Evolutionary conservation across 257 asterid species (phyloP).

Genomic region (Solanum ahanhuiri): DNA sequence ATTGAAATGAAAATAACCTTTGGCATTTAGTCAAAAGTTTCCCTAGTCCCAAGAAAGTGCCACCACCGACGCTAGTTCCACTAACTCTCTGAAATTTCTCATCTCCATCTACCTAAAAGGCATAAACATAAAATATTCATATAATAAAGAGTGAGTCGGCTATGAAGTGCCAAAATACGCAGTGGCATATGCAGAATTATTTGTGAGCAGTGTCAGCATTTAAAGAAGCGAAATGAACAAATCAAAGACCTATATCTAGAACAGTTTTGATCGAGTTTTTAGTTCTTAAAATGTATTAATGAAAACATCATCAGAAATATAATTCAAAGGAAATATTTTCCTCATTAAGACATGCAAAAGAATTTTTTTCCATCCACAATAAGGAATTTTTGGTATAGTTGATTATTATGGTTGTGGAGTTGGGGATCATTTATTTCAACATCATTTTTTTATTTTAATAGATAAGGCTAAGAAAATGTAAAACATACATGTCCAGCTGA

Average conservation of each 20-base stretch:
- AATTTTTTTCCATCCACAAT: neutral
- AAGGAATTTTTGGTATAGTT: neutral
- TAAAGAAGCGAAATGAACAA: neutral
- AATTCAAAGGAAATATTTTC: neutral
- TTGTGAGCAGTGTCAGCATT: neutral
- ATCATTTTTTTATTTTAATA: neutral
- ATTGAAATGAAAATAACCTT: conserved; percentile 39
- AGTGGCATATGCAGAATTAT: neutral
- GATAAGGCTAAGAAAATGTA: neutral
- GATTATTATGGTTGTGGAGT: neutral
- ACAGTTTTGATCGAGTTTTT: neutral
- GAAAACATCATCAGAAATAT: neutral
- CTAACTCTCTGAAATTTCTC: conserved; percentile 73
- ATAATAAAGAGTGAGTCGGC: neutral
- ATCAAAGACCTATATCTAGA: neutral
- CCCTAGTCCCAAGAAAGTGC: conserved; percentile 97
- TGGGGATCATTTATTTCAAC: neutral
- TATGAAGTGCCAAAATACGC: neutral
- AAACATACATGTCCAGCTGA: neutral
- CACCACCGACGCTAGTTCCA: conserved; percentile 98
- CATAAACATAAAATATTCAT: neutral
- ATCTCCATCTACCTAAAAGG: conserved; percentile 76
- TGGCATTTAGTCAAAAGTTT: conserved; percentile 85
- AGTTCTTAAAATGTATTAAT: neutral
- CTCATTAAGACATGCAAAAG: neutral